Percentiles rank a stretch among this genome's conserved stretches.
These are phyloP conservation scores for Acer yangbiense DNA, from an alignment of 345 rosid genomes.

Conservation along the genomic window DNA sequence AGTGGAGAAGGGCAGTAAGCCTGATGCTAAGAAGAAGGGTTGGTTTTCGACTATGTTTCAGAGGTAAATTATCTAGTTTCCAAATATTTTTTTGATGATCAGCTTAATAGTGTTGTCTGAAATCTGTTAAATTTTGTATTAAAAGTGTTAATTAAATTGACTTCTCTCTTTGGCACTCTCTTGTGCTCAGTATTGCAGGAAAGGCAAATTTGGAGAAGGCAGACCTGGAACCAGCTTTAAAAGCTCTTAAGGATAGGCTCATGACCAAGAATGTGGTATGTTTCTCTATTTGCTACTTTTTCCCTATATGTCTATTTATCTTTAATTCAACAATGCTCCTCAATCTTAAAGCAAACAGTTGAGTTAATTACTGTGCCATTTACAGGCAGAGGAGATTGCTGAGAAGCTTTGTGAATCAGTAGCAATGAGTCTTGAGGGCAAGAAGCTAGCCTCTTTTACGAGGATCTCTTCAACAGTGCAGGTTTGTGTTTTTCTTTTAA, in stretches of 20 bases:
- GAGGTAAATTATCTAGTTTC: constrained; percentile 48
- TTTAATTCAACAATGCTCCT: constrained; percentile 3
- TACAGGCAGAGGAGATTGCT: constrained; percentile 97
- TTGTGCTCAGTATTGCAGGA: constrained; percentile 81
- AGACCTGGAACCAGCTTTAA: constrained; percentile 92
- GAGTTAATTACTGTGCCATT: constrained; percentile 17
- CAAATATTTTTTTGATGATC: constrained; percentile 10
- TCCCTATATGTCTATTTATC: background rate
- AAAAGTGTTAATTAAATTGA: background rate
- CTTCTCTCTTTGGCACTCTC: constrained; percentile 15
- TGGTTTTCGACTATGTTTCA: constrained; percentile 98
- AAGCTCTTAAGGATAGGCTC: constrained; percentile 94
- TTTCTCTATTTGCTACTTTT: constrained; percentile 5
- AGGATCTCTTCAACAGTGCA: constrained; percentile 96
- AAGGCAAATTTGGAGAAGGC: constrained; percentile 93
- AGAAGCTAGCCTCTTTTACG: constrained; percentile 93
- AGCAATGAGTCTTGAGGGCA: constrained; percentile 94
- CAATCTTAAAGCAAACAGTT: constrained; percentile 8
- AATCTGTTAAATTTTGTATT: background rate
- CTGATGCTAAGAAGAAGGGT: constrained; percentile 79
- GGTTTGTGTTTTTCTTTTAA: constrained; percentile 43
- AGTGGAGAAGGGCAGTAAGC: constrained; percentile 58
- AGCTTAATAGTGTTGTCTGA: background rate
- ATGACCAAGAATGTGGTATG: constrained; percentile 99
- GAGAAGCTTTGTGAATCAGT: constrained; percentile 99